Conservation (phyloP, 371 early-diverging fungal species). For the Entomophthora muscae region DNA sequence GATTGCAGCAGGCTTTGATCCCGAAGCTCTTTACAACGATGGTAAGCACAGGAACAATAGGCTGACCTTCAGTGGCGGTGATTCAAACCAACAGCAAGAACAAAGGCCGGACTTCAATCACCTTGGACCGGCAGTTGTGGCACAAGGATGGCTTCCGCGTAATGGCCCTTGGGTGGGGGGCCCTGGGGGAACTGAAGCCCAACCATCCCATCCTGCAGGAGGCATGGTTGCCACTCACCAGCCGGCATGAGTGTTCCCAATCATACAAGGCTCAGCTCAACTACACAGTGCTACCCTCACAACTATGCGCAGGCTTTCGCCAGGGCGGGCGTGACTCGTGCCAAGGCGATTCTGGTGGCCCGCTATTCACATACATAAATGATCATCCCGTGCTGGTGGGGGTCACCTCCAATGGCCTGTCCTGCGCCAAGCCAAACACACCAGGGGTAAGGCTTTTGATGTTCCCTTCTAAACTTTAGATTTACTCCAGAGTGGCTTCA, state of each 20-base stretch:
- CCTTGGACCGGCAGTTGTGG: neutral
- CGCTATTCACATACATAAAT: constrained; percentile 12
- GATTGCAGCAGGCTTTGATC: neutral
- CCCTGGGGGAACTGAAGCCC: constrained; percentile 9
- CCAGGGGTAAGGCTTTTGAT: constrained; percentile 4
- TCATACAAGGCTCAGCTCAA: constrained; percentile 16
- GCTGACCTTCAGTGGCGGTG: constrained; percentile 6
- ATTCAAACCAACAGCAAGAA: neutral
- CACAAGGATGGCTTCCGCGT: constrained; percentile 13
- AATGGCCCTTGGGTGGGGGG: constrained; percentile 26
- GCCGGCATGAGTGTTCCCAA: constrained; percentile 12
- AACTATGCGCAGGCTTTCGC: constrained; percentile 22
- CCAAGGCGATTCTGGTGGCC: constrained; percentile 26
- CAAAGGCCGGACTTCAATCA: neutral
- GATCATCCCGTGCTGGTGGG: constrained; percentile 6
- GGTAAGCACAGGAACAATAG: too few relatives aligned
- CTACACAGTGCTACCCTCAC: constrained; percentile 13
- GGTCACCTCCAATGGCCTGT: constrained; percentile 1
- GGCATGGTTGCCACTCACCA: constrained; percentile 13
- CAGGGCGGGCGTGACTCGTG: constrained; percentile 20
- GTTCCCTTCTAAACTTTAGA: neutral
- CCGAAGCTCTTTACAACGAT: neutral
- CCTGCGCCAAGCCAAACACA: constrained; percentile 3
- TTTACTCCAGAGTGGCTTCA: constrained; percentile 4
- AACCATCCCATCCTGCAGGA: constrained; percentile 13